Base-by-base conservation (phyloP, 2,329 filamentous ascomycete genomes). In the Aspergillus tubingensis region DNA sequence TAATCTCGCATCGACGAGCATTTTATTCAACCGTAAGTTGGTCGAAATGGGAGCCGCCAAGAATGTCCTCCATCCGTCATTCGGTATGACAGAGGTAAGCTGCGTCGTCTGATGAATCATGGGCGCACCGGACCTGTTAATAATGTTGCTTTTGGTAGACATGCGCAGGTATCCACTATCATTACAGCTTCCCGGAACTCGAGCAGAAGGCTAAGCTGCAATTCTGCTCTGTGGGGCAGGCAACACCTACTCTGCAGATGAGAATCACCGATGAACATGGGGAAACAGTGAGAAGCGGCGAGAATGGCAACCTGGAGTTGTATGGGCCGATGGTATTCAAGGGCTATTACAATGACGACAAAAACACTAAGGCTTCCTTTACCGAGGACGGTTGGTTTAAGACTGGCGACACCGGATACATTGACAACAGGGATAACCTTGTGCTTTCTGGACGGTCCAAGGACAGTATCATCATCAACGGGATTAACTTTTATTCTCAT, bases 111-210 rank as follows among this genome's bases (percentile, higher is more conserved):
- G 25, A 27, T 2, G 25, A 27, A 27, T 5, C 1, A 2, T 25
- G 7, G 6, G 19, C 41, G 17, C 10, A 44, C 41, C 19, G 7
- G 10, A 11, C 13, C 19, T 19, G 10, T 7, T 44, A 23, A 44
- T 21, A 13, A 8, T 13, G 4, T 44, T 1, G 41, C 13, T 15
- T 21, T 44, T 23, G 41, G 41, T 19, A 50, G 47, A 84, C 81
- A 0, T 84, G 82, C 62, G 82, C 81, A 0, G 82, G 82, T 0
- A 63, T 72, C 5, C 82, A 83, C 25, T 83, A 74, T 71, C 79
- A 77, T 36, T 38, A 64, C 0, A 57, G 73, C 1, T 82, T 77
- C 56, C 82, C 82, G 0, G 49, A 53, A 0, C 76, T 76, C 53
- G 81, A 83, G n/a, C 47, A 50, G 8, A 50, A 50, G 47, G 47